These are phyloP conservation scores for Hippophae tibetana DNA, from an alignment of 306 rosid genomes.

Conservation along the genomic window DNA sequence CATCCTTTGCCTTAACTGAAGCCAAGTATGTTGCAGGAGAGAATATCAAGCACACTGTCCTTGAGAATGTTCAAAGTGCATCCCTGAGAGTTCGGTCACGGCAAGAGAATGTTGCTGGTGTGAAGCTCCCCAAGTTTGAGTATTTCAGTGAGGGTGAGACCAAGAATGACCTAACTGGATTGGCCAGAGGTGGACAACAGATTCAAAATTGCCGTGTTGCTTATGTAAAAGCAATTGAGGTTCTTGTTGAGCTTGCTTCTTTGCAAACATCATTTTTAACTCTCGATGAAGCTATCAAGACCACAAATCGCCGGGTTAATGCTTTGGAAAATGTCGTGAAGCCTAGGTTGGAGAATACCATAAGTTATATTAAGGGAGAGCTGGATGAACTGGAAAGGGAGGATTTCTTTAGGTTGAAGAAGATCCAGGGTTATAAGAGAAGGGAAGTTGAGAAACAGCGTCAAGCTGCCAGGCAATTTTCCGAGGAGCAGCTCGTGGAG, in stretches of 20 bases:
- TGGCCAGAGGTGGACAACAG: constrained; percentile 95
- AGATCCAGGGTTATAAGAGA: constrained; percentile 81
- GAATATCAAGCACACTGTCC: constrained; percentile 74
- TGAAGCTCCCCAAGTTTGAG: constrained; percentile 84
- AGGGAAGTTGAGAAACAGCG: constrained; percentile 70
- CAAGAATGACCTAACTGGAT: constrained; percentile 86
- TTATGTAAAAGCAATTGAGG: constrained; percentile 79
- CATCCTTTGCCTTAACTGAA: constrained; percentile 79
- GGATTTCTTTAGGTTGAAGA: constrained; percentile 91
- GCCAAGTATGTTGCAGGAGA: constrained; percentile 95
- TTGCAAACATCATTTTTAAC: constrained; percentile 92
- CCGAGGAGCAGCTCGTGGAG: constrained; percentile 52
- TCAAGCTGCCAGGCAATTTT: constrained; percentile 31
- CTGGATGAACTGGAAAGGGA: constrained; percentile 94
- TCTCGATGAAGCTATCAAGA: constrained; percentile 86
- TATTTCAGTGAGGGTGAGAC: constrained; percentile 54
- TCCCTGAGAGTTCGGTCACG: constrained; percentile 72
- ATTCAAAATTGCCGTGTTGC: constrained; percentile 83
- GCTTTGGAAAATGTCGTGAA: constrained; percentile 87
- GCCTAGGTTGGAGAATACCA: constrained; percentile 81
- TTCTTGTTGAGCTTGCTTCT: constrained; percentile 93
- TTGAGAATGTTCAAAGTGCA: constrained; percentile 75
- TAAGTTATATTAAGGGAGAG: constrained; percentile 77
- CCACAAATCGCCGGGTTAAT: constrained; percentile 88
- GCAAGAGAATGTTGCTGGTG: constrained; percentile 85